Conservation (phyloP, 1,284 basidiomycete species). For the Austropuccinia psidii region DNA sequence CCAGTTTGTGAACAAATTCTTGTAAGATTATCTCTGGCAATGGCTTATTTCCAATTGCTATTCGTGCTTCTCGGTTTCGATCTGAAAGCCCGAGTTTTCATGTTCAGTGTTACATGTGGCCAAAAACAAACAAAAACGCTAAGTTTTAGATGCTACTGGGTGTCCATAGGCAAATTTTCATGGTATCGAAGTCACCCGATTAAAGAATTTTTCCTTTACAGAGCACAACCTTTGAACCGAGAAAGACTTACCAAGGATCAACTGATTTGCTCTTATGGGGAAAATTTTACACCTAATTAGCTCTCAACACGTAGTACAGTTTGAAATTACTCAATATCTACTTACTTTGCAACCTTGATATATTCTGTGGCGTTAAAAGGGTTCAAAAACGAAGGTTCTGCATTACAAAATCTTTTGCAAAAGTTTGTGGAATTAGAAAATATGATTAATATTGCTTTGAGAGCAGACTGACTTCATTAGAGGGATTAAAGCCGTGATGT, state of each 20-base stretch:
- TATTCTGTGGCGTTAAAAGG: constrained; percentile 41
- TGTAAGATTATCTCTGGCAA: neutral
- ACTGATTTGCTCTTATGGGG: neutral
- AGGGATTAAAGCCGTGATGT: constrained; percentile 46
- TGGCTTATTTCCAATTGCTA: neutral
- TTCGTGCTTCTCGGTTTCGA: neutral
- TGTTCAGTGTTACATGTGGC: neutral
- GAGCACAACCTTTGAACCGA: neutral
- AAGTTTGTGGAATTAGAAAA: neutral
- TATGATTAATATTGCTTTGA: neutral
- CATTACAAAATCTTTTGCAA: constrained; percentile 36
- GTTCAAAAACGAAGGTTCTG: constrained; percentile 38
- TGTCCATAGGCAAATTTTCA: neutral
- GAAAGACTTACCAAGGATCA: neutral
- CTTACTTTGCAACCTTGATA: neutral
- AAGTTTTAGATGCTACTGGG: too few species aligned
- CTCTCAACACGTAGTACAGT: neutral
- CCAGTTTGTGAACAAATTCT: neutral
- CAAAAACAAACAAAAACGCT: too few species aligned
- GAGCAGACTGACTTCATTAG: constrained; percentile 45
- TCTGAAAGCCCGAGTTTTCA: neutral
- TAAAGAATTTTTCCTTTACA: neutral
- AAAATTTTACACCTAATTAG: neutral
- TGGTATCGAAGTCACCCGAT: neutral
- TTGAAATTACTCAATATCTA: neutral